These are phyloP conservation scores for Apiospora arundinis DNA, from an alignment of 2,329 filamentous ascomycete species.

Conservation along the genomic window DNA sequence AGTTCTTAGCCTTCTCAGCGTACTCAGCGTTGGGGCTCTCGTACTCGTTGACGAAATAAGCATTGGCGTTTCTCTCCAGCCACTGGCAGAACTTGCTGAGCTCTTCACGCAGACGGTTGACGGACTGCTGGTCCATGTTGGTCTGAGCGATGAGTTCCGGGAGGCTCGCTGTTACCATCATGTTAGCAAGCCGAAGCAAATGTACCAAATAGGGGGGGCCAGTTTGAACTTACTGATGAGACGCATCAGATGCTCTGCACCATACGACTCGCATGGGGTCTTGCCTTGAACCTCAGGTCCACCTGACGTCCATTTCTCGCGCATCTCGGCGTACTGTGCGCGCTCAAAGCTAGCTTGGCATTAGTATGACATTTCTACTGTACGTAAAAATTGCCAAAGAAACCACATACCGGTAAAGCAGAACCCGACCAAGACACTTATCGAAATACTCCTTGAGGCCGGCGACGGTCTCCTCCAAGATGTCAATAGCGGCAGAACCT, in stretches of 20 bases:
- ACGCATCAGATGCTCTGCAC: slow-evolving; percentile 88
- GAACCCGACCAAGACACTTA: slow-evolving; percentile 82
- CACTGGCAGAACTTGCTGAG: slow-evolving; percentile 85
- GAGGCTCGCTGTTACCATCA: slow-evolving; percentile 69
- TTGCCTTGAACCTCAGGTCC: slow-evolving; percentile 73
- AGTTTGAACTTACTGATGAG: slow-evolving; percentile 73
- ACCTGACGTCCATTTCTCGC: slow-evolving; percentile 70
- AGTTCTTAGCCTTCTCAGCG: slow-evolving; percentile 65
- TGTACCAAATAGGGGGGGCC: background rate
- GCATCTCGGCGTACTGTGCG: slow-evolving; percentile 81
- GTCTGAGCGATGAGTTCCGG: slow-evolving; percentile 96
- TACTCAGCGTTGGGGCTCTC: slow-evolving; percentile 76
- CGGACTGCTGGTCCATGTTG: slow-evolving; percentile 94
- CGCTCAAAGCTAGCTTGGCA: slow-evolving; percentile 75
- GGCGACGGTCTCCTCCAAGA: slow-evolving; percentile 86
- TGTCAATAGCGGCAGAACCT: slow-evolving; percentile 77
- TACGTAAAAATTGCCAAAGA: background rate
- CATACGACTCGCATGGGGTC: slow-evolving; percentile 81
- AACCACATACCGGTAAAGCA: slow-evolving; percentile 74
- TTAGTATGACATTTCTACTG: background rate
- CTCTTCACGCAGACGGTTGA: slow-evolving; percentile 87
- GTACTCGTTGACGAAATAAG: slow-evolving; percentile 81
- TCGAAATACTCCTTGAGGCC: slow-evolving; percentile 96
- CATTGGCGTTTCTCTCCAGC: slow-evolving; percentile 77
- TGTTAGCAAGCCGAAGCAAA: slow-evolving; percentile 7